Base-by-base conservation (phyloP, 2,329 filamentous ascomycete genomes). In the Didymella pomorum region DNA sequence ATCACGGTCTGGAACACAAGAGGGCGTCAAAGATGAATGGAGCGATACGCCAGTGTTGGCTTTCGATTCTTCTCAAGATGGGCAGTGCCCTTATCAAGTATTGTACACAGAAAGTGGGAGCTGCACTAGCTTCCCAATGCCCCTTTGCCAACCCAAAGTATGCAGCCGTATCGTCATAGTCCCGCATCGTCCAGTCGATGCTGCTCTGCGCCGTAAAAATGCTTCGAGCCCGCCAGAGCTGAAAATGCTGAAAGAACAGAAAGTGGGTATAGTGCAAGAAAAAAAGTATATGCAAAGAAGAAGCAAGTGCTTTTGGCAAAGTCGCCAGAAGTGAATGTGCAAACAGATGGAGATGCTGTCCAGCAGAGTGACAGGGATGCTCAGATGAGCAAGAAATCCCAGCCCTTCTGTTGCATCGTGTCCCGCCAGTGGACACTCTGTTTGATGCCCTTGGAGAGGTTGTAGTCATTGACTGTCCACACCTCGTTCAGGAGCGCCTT, bases 351-450 rank as follows among this genome's bases (percentile, higher is more conserved):
- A 68, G 75, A 77, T 76, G 75, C 70, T 59, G 62, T 66, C 71
- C 71, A 74, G 72, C 71, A 75, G 70, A 71, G 61, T 61, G 61
- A 54, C 56, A 35, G 42, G 51, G 41, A 49, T 61, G 64, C 67
- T 72, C 76, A 97, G 79, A 97, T 93, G 78, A 97, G 86, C 78
- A 97, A 84, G 81, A 92, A 95, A 76, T 96, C 92, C 93, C 92
- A 97, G 69, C 87, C 87, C 81, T 94, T 95, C 80, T 89, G 87
- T 80, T 87, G 87, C 93, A 97, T 97, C 75, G 94, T 87, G 80
- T 96, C 91, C 81, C 94, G 86, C 94, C 94, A 98, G 87, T 93
- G 93, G 79, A 96, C 86, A 80, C 89, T 89, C 74, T 87, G 88
- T 68, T 72, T 78, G 65, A 77, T 77, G 67, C 79, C 78, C 80